These are phyloP conservation scores for Aspergillus novofumigatus DNA, from an alignment of 2,329 filamentous ascomycete genomes.

Conservation along the genomic window DNA sequence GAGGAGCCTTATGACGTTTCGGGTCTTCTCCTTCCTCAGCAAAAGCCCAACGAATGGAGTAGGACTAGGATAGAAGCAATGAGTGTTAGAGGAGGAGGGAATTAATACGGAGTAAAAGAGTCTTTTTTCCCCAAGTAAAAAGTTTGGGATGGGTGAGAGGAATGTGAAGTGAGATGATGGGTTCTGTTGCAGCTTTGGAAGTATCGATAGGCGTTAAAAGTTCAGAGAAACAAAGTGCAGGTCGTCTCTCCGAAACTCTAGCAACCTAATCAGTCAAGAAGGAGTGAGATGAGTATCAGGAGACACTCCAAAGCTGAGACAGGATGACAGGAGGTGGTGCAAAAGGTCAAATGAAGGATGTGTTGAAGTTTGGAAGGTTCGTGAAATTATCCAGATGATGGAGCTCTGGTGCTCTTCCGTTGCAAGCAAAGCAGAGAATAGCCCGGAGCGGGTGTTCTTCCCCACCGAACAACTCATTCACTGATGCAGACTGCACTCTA, in stretches of 20 bases:
- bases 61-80: conserved; percentile 4
- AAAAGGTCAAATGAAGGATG: conserved; percentile 10
- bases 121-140: conserved; percentile 6
- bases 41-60: conserved; percentile 20
- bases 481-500: neutral
- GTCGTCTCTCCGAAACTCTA: conserved; percentile 32
- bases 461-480: conserved; percentile 11
- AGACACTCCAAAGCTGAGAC: neutral
- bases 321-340: conserved; percentile 1
- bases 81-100: neutral
- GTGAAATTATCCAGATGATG: conserved; percentile 20
- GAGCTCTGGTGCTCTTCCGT: conserved; percentile 12
- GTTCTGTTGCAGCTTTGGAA: conserved; percentile 18
- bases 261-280: conserved; percentile 1
- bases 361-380: conserved; percentile 18
- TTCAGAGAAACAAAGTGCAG: conserved; percentile 40
- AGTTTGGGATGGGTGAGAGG: conserved; percentile 6
- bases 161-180: conserved; percentile 16
- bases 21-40: conserved; percentile 25
- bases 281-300: neutral
- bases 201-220: conserved; percentile 23
- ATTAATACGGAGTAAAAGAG: neutral
- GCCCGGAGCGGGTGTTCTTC: conserved; percentile 22
- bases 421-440: conserved; percentile 6
- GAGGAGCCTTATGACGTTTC: conserved; percentile 39